phyloP scores from a whole-genome alignment of 2,329 filamentous ascomycete genomes.

The Neocatenulostroma microsporum region DNA sequence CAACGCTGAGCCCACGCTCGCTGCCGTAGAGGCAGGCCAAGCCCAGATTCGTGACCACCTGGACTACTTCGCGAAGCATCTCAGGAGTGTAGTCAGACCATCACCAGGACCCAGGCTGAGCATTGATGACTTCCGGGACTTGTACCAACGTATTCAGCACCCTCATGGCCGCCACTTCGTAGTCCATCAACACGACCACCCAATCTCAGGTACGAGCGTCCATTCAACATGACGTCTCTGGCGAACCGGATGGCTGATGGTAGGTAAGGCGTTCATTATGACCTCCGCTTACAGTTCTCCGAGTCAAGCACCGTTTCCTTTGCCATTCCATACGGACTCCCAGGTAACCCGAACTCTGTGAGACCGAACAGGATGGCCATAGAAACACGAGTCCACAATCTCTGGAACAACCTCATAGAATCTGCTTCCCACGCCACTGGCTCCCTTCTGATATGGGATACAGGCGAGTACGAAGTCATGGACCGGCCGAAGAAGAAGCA shows the following conservation, averaged over 20 bases:
- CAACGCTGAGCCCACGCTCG: conserved; percentile 20
- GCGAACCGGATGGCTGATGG: conserved; percentile 8
- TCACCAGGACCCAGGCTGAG: conserved; percentile 29
- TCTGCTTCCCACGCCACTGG: conserved; percentile 36
- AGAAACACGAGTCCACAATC: conserved; percentile 39
- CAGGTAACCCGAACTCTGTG: conserved; percentile 35
- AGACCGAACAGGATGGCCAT: conserved; percentile 37
- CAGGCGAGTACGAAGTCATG: conserved; percentile 37
- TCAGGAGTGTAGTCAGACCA: conserved; percentile 28
- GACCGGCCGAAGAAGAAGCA: conserved; percentile 15
- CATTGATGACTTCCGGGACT: conserved; percentile 35
- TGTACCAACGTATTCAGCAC: conserved; percentile 44
- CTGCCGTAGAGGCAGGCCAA: conserved; percentile 47
- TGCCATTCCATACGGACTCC: conserved; percentile 38
- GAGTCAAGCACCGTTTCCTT: conserved; percentile 57
- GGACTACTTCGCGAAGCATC: conserved; percentile 38
- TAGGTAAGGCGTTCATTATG: conserved; percentile 40
- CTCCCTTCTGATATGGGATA: conserved; percentile 41
- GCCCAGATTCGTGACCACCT: conserved; percentile 43
- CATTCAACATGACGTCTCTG: neutral
- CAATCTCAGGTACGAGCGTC: conserved; percentile 52
- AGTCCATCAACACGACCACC: conserved; percentile 67
- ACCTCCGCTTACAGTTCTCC: conserved; percentile 63
- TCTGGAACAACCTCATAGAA: conserved; percentile 41
- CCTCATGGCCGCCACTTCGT: conserved; percentile 49